Percentiles rank a stretch among this genome's conserved stretches.
phyloP scores from a whole-genome alignment of 2,329 filamentous ascomycete genomes.

The Calonectria multiphialidica region DNA sequence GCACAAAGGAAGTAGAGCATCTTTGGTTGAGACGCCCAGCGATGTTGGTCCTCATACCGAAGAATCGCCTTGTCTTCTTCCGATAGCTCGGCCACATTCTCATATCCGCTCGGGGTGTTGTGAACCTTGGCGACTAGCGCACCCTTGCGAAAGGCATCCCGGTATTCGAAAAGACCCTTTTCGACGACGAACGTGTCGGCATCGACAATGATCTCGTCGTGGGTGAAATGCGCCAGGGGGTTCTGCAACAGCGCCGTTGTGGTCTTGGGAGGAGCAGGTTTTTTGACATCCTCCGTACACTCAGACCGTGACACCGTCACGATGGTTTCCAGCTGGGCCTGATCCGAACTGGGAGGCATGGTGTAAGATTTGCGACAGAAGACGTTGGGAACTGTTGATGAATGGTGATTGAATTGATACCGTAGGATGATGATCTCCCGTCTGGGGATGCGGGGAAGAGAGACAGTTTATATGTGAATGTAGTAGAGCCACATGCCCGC shows the following conservation, averaged over 20 bases:
- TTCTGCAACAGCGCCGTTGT: constrained; percentile 33
- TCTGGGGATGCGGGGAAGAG: constrained; percentile 4
- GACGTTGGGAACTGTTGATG: background rate
- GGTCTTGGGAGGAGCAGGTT: background rate
- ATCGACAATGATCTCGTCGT: constrained; percentile 34
- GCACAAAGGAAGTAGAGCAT: constrained; percentile 58
- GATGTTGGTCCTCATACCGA: constrained; percentile 64
- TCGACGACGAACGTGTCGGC: constrained; percentile 28
- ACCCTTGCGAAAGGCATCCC: constrained; percentile 53
- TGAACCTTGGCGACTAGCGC: constrained; percentile 49
- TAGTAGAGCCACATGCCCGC: background rate
- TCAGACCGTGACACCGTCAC: background rate
- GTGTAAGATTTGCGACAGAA: background rate
- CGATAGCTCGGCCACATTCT: constrained; percentile 43
- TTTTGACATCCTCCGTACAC: background rate
- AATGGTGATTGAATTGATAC: background rate
- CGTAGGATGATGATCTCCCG: background rate
- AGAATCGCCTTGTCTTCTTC: constrained; percentile 50
- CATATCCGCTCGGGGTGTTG: constrained; percentile 41
- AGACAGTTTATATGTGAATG: background rate
- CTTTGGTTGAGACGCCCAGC: constrained; percentile 63
- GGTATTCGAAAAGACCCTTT: constrained; percentile 59
- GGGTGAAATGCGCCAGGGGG: constrained; percentile 32
- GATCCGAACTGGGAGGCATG: background rate
- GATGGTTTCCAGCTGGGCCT: constrained; percentile 5